Conservation (phyloP, 2,329 filamentous ascomycete species). For the Acrocalymma vagum region DNA sequence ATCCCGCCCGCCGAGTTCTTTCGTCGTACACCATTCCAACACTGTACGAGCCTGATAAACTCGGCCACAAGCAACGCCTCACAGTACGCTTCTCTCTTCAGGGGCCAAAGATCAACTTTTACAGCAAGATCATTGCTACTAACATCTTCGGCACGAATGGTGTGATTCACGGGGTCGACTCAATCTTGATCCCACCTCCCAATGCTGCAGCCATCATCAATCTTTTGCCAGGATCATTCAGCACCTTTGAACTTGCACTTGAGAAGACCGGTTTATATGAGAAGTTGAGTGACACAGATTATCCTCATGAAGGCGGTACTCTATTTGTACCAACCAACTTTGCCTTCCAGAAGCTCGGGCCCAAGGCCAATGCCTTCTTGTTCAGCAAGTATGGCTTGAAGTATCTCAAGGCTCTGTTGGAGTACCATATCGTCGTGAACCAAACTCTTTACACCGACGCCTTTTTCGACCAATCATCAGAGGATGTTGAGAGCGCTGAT, state of each 20-base stretch:
- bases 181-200: constrained; percentile 79
- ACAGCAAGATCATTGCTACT: constrained; percentile 72
- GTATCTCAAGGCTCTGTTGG: constrained; percentile 79
- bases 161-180: constrained; percentile 79
- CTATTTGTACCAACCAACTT: constrained; percentile 82
- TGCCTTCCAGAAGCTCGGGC: constrained; percentile 80
- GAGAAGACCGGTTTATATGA: constrained; percentile 76
- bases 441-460: constrained; percentile 85
- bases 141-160: constrained; percentile 82
- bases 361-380: constrained; percentile 79
- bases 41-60: constrained; percentile 66
- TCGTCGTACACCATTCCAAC: constrained; percentile 79
- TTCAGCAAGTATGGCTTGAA: constrained; percentile 79
- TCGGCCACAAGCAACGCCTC: constrained; percentile 70
- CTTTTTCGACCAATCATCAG: constrained; percentile 66
- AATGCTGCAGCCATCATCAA: constrained; percentile 69
- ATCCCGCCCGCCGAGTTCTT: constrained; percentile 72
- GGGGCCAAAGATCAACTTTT: constrained; percentile 79
- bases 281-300: constrained; percentile 61
- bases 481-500: constrained; percentile 25
- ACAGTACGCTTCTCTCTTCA: constrained; percentile 69
- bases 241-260: constrained; percentile 78
- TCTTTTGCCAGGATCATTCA: constrained; percentile 75
- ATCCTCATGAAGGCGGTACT: constrained; percentile 70
- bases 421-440: constrained; percentile 80